Evolutionary conservation across 768 basidiomycete species (phyloP), one percentile per base, ranked within the genome.

Genomic region (Aureoboletus auriporus): DNA sequence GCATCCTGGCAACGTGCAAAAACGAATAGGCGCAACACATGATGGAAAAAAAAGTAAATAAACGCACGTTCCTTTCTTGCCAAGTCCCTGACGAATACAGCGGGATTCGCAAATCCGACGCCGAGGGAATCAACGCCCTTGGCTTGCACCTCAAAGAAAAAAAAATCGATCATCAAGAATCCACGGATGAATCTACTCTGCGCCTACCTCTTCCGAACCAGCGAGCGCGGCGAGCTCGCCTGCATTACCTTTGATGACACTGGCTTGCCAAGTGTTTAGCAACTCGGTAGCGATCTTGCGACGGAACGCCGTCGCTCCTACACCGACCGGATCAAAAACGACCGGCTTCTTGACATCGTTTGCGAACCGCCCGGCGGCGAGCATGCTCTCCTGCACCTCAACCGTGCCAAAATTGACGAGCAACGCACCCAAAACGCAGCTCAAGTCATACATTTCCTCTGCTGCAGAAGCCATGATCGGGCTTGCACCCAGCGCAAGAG

Each of bases 221-320:
- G 83, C 79, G 9, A 95, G 64, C 0, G 86, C 78, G 0, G 84
- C 91, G 17, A 97, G 82, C 69, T 97, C 94, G 13, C 80, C 89
- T 0, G 91, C 87, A 60, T 97, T 96, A 4, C 93, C 93, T 68
- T 97, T 97, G 68, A 97, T 93, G 17, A 95, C 87, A 14, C 86
- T 84, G 10, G 86, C 82, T 66, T 94, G 92, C 81, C 87, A 95
- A 20, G 71, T 68, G 49, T 85, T 71, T 16, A 95, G 68, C 11
- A 95, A 73, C 47, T 82, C 89, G 82, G 63, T 42, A 13, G 59
- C 55, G 11, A 74, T 76, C 9, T 72, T 70, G 54, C 82, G 81
- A 41, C 93, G 77, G 63, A 80, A 89, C 4, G 67, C 55, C 3
- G 88, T 89, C 1, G 94, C 93, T 6, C 93, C 93, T 0, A 93